Conservation (phyloP, 306 rosid species). For the Nissolia schottii region DNA sequence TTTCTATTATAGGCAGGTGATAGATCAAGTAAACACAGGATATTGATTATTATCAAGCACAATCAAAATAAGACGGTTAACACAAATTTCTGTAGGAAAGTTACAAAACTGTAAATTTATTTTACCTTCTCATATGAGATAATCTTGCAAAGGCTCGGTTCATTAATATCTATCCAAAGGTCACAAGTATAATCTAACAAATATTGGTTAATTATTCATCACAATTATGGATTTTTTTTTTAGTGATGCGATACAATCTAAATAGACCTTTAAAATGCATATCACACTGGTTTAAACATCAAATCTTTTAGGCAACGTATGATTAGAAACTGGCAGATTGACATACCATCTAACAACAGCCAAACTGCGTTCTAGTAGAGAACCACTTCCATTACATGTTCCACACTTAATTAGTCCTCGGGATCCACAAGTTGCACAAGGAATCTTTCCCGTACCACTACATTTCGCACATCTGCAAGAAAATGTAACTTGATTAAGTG, state of each 20-base stretch:
- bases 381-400: conserved; percentile 68
- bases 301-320: neutral
- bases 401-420: conserved; percentile 71
- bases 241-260: neutral
- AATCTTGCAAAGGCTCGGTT: neutral
- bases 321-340: neutral
- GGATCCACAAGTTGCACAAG: conserved; percentile 81
- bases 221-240: neutral
- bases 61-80: neutral
- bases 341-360: conserved; percentile 83
- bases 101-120: neutral
- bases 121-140: neutral
- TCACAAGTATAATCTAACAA: neutral
- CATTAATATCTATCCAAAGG: neutral
- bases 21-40: neutral
- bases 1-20: neutral
- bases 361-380: conserved; percentile 55
- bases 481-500: conserved; percentile 10
- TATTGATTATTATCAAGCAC: neutral
- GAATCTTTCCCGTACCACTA: conserved; percentile 74
- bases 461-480: conserved; percentile 85
- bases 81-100: neutral
- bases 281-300: neutral
- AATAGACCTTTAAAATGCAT: neutral
- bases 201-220: neutral